Conservation (phyloP, 805 yeast species). For the Spathaspora gorwiae region DNA sequence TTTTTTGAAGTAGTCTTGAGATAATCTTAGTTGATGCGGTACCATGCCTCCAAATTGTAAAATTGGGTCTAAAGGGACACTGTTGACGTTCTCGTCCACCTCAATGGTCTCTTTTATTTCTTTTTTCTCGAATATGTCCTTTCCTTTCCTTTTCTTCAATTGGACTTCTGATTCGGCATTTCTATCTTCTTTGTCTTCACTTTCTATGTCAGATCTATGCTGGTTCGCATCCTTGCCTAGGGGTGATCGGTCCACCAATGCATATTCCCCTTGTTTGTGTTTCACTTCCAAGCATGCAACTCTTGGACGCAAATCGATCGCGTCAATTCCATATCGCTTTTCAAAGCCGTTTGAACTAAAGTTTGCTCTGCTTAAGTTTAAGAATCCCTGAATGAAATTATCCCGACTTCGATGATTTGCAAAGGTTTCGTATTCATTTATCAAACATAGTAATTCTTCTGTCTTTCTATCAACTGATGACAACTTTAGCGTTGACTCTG, state of each 20-base stretch:
- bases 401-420: slow-evolving; percentile 14
- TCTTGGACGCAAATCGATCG: slow-evolving; percentile 36
- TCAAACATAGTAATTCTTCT: slow-evolving; percentile 20
- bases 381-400: slow-evolving; percentile 30
- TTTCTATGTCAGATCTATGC: neutral
- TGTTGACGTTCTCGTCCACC: neutral
- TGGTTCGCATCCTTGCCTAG: neutral
- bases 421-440: slow-evolving; percentile 29
- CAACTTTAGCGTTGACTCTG: slow-evolving; percentile 1
- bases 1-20: slow-evolving; percentile 33
- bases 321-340: slow-evolving; percentile 34
- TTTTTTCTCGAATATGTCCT: neutral
- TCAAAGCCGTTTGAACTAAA: slow-evolving; percentile 19
- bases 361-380: slow-evolving; percentile 44
- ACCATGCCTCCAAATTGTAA: slow-evolving; percentile 43
- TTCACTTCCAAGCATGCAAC: slow-evolving; percentile 18
- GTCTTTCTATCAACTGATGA: slow-evolving; percentile 10
- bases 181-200: neutral
- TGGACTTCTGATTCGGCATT: neutral
- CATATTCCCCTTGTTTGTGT: slow-evolving; percentile 4
- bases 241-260: slow-evolving; percentile 6
- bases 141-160: slow-evolving; percentile 8
- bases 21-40: slow-evolving; percentile 34
- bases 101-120: neutral
- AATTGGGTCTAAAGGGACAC: slow-evolving; percentile 26